phyloP scores from a whole-genome alignment of 2,329 filamentous ascomycete genomes.

The Colletotrichum ledebouriae region DNA sequence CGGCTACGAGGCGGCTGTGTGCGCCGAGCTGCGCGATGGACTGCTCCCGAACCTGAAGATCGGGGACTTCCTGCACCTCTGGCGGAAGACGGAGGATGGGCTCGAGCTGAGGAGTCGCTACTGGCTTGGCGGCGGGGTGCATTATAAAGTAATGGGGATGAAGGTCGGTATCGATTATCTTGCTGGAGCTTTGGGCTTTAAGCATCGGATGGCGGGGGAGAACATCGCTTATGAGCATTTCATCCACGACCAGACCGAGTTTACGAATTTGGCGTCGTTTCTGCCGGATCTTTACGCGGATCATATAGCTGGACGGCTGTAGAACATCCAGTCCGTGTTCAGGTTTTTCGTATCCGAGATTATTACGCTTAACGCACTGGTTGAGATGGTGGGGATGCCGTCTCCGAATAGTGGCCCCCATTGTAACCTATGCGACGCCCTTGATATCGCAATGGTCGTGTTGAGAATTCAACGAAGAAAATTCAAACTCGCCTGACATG shows the following conservation, averaged over 20 bases:
- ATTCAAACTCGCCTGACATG: too few species aligned
- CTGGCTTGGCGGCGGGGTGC: constrained; percentile 32
- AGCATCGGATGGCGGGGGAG: constrained; percentile 30
- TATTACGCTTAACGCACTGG: too few species aligned
- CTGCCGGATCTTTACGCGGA: constrained; percentile 28
- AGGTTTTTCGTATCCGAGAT: too few species aligned
- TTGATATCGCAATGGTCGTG: too few species aligned
- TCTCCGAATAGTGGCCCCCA: too few species aligned
- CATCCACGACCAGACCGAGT: constrained; percentile 39
- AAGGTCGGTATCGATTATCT: constrained; percentile 34
- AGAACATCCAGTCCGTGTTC: too few species aligned
- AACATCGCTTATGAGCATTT: constrained; percentile 38
- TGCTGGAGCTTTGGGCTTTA: constrained; percentile 29
- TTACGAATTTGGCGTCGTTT: constrained; percentile 34
- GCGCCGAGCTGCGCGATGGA: constrained; percentile 31
- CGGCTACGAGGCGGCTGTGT: constrained; percentile 32
- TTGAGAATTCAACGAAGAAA: too few species aligned
- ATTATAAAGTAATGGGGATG: constrained; percentile 35
- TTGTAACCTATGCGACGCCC: too few species aligned
- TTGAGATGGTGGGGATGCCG: too few species aligned
- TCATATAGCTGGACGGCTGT: constrained; percentile 18
- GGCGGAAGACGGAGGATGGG: constrained; percentile 33
- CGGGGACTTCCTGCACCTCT: constrained; percentile 37
- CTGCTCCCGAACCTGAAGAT: constrained; percentile 33
- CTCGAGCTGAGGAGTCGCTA: constrained; percentile 36